Evolutionary conservation across 2,329 filamentous ascomycete species (phyloP).

Genomic region (Ophiosphaerella narmari): DNA sequence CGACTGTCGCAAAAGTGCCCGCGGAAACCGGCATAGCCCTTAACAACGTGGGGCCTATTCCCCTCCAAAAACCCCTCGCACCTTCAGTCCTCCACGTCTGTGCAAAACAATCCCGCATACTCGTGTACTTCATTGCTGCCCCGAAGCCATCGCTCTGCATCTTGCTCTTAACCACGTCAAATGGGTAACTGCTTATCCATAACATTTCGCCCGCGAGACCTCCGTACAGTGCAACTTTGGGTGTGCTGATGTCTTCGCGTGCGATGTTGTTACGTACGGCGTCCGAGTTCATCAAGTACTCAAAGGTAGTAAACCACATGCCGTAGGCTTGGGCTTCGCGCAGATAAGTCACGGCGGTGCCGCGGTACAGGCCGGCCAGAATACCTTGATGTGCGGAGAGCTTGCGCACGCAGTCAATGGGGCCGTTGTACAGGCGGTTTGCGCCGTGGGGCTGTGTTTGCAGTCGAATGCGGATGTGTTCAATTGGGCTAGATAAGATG

Average conservation of each 20-base stretch:
- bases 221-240: slow-evolving; percentile 90
- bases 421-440: slow-evolving; percentile 76
- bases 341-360: slow-evolving; percentile 80
- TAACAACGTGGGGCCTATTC: slow-evolving; percentile 84
- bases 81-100: slow-evolving; percentile 82
- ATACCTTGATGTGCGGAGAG: slow-evolving; percentile 72
- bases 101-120: slow-evolving; percentile 86
- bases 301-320: slow-evolving; percentile 91
- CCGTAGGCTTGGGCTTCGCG: slow-evolving; percentile 96
- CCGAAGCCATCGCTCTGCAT: slow-evolving; percentile 98
- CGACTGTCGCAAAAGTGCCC: slow-evolving; percentile 85
- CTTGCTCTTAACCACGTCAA: slow-evolving; percentile 98
- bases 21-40: slow-evolving; percentile 97
- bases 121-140: slow-evolving; percentile 69
- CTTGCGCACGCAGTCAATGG: slow-evolving; percentile 88
- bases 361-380: slow-evolving; percentile 79
- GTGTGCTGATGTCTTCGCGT: slow-evolving; percentile 76
- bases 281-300: slow-evolving; percentile 94
- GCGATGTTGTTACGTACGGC: slow-evolving; percentile 75
- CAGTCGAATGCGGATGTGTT: slow-evolving; percentile 93
- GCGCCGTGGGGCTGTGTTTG: slow-evolving; percentile 95
- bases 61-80: slow-evolving; percentile 87
- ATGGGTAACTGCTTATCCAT: slow-evolving; percentile 91
- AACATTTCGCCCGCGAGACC: slow-evolving; percentile 91
- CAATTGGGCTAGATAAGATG: slow-evolving; percentile 85